Evolutionary conservation across 1,284 basidiomycete genomes (phyloP), one percentile per base, ranked within the genome.

Genomic region (Marasmius oreades): DNA sequence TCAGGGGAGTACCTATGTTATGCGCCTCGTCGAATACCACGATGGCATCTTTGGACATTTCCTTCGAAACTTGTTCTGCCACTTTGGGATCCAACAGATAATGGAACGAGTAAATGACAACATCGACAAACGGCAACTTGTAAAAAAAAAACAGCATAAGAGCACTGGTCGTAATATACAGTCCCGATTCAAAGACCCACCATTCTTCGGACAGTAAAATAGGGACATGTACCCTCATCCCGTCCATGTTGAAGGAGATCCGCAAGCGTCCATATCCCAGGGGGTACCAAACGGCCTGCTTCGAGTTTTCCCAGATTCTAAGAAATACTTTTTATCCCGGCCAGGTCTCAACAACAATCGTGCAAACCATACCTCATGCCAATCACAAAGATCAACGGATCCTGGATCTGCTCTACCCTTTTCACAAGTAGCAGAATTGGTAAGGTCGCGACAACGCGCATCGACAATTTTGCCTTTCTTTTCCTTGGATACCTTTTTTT

Each of bases 1-100:
- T 39, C 24, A 24, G 22, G 48, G 16, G 12, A 18, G 4, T 28
- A 94, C 93, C 95, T 57, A 99, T 99, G 69, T 99, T 99, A 75
- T 99, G 97, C 7, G 97, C 97, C 72, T 99, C 97, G 69, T 99
- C 97, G 66, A 99, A 99, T 0, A 99, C 95, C 46, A 99, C 95
- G 57, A 99, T 99, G 44, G 94, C 88, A 69, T 99, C 97, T 65
- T 98, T 98, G 31, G 92, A 93, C 75, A 99, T 82, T 69, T 99
- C 96, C 67, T 94, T 95, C 5, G 95, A 98, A 12, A 99, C 97
- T 75, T 98, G 95, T 66, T 99, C 96, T 0, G 97, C 97, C 42
- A 99, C 95, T 74, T 99, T 99, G 0, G 97, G 97, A 73, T 99
- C 97, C 45, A 99, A 84, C 23, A 99, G 81, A 70, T 99, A 99